Conservation (phyloP, 805 yeast species). For the Ogataea chonburiensis region DNA sequence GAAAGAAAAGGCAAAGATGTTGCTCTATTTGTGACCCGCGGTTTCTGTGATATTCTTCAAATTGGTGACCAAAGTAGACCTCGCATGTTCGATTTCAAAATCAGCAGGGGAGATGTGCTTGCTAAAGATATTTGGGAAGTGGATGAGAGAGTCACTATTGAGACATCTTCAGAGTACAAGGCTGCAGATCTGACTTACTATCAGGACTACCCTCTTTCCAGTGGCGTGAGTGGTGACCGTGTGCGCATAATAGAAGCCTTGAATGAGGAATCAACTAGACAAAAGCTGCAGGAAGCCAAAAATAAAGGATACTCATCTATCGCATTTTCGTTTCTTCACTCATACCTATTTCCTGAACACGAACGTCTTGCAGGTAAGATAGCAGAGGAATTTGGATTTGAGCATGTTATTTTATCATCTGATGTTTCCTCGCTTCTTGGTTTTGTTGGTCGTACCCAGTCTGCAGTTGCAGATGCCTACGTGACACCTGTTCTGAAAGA, state of each 20-base stretch:
- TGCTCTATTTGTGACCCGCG: slow-evolving; percentile 81
- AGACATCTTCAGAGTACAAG: slow-evolving; percentile 25
- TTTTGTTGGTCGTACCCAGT: slow-evolving; percentile 68
- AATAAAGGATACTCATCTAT: slow-evolving; percentile 60
- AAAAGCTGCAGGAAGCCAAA: slow-evolving; percentile 43
- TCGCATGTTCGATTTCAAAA: slow-evolving; percentile 76
- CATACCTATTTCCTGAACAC: slow-evolving; percentile 68
- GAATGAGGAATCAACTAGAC: slow-evolving; percentile 40
- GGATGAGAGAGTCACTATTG: slow-evolving; percentile 86
- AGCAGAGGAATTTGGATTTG: slow-evolving; percentile 64
- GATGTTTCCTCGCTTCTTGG: slow-evolving; percentile 75
- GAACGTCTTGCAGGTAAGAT: slow-evolving; percentile 55
- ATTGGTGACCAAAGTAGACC: slow-evolving; percentile 95
- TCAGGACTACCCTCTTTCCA: slow-evolving; percentile 58
- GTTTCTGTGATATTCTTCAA: slow-evolving; percentile 74
- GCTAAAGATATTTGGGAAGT: slow-evolving; percentile 76
- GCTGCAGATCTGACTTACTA: slow-evolving; percentile 44
- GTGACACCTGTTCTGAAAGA: slow-evolving; percentile 71
- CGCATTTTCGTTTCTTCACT: slow-evolving; percentile 69
- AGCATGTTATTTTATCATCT: slow-evolving; percentile 63
- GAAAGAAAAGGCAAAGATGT: slow-evolving; percentile 89
- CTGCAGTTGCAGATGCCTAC: slow-evolving; percentile 78
- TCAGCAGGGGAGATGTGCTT: slow-evolving; percentile 64
- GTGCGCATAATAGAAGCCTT: slow-evolving; percentile 55
- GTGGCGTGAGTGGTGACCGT: slow-evolving; percentile 65